phyloP scores from a whole-genome alignment of 2,329 filamentous ascomycete genomes.

The Malbranchea zuffiana region DNA sequence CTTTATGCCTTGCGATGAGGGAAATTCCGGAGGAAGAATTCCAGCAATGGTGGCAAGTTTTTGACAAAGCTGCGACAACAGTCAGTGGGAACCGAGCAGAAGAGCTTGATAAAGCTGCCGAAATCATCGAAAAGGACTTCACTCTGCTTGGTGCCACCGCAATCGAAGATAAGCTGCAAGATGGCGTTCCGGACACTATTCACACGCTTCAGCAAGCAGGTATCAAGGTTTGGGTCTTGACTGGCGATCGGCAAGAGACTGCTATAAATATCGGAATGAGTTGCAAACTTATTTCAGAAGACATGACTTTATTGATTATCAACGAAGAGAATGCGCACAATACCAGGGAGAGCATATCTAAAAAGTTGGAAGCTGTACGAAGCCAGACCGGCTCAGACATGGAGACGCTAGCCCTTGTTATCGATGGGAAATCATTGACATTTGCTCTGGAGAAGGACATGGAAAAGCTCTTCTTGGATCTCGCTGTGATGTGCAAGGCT shows the following conservation, averaged over 20 bases:
- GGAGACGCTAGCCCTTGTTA: conserved; percentile 68
- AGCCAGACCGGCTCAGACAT: conserved; percentile 65
- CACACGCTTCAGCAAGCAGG: conserved; percentile 92
- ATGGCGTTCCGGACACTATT: conserved; percentile 95
- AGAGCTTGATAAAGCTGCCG: conserved; percentile 91
- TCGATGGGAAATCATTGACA: conserved; percentile 91
- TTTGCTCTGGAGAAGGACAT: conserved; percentile 87
- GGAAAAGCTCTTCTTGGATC: conserved; percentile 84
- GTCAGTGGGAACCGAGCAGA: conserved; percentile 86
- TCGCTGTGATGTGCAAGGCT: conserved; percentile 95
- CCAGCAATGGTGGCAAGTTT: conserved; percentile 74
- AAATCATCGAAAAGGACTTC: conserved; percentile 88
- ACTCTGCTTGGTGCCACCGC: conserved; percentile 87
- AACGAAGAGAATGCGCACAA: conserved; percentile 75
- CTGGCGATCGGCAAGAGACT: conserved; percentile 93
- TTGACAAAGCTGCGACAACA: conserved; percentile 77
- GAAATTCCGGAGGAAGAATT: conserved; percentile 86
- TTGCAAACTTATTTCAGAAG: conserved; percentile 94
- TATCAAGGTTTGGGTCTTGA: conserved; percentile 98
- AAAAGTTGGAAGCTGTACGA: conserved; percentile 83
- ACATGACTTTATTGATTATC: conserved; percentile 94
- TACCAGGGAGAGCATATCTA: conserved; percentile 79
- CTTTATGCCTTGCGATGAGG: conserved; percentile 86
- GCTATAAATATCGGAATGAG: conserved; percentile 99
- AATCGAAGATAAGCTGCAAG: conserved; percentile 93